Evolutionary conservation across 345 rosid species (phyloP), one percentile per base, ranked within the genome.

Genomic region (Abelmoschus esculentus): DNA sequence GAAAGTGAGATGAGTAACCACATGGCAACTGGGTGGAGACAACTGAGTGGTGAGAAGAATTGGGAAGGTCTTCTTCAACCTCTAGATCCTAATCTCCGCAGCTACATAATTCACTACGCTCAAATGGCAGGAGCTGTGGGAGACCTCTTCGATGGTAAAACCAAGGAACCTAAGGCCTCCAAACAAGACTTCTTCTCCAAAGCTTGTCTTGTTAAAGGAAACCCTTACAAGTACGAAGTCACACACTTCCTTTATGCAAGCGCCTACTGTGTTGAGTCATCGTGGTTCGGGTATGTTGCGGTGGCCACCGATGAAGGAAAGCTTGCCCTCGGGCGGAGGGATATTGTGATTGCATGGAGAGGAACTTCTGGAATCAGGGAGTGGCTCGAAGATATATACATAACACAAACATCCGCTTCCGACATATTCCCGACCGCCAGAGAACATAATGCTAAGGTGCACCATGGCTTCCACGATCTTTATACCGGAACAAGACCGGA

Each of bases 291-390:
- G 7, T 81, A 81, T 62, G 69, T 81, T 2, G 85, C 84, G 4
- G 86, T 85, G 72, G 75, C 80, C 42, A 85, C 85, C 40, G 79
- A 83, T 17, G 80, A 81, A 66, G 89, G 81, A 8, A 81, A 62
- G 53, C 47, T 9, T 6, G 55, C 28, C 60, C 56, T 82, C 53
- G 88, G 88, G 18, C 75, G 86, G 69, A 80, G 88, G 65, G 86
- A 82, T 53, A 79, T 82, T 55, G 73, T 82, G 75, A 67, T 84
- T 64, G 78, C 86, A 9, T 82, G 88, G 88, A 72, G 83, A 77
- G 88, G 88, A 31, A 82, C 86, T 14, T 14, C 36, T 26, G 54
- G 14, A 7, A 0, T 0, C 13, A 0, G 8, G 6, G 72, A 69
- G 22, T 38, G 17, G 34, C 3, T 66, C 10, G 72, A 68, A 2